Evolutionary conservation across 2,329 filamentous ascomycete genomes (phyloP).

Genomic region (Xylaria sp.): DNA sequence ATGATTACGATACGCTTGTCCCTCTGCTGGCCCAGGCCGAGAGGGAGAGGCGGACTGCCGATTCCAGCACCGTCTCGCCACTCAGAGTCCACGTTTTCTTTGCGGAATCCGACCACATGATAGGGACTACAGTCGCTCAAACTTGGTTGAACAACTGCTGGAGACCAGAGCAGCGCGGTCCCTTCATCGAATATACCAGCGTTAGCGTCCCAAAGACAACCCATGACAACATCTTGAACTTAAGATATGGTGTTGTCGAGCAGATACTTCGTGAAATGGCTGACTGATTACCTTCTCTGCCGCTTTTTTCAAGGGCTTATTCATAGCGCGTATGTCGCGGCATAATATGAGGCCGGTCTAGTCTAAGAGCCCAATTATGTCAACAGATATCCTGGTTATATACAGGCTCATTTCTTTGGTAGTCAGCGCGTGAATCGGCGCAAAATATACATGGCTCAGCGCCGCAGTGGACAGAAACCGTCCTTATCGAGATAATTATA

Average conservation of each 20-base stretch:
- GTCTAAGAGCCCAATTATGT: neutral
- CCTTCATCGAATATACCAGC: conserved; percentile 37
- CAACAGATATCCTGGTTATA: neutral
- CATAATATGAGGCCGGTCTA: neutral
- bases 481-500: too few relatives aligned
- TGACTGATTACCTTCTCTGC: neutral
- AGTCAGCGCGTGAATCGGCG: neutral
- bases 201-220: conserved; percentile 34
- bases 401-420: neutral
- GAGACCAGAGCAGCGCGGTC: conserved; percentile 36
- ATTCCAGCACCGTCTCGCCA: neutral
- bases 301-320: neutral
- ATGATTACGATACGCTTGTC: conserved; percentile 40
- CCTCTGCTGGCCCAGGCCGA: conserved; percentile 38
- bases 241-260: conserved; percentile 39
- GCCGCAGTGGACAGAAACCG: too few relatives aligned
- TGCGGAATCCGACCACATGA: conserved; percentile 42
- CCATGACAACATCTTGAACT: conserved; percentile 39
- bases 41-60: conserved; percentile 7
- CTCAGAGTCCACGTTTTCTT: conserved; percentile 40
- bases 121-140: conserved; percentile 35
- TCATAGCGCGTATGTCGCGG: neutral
- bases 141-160: conserved; percentile 43
- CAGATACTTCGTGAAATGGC: conserved; percentile 31
- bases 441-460: too few relatives aligned